Evolutionary conservation across 2,329 filamentous ascomycete species (phyloP).

Genomic region (Stylonectria norvegica): DNA sequence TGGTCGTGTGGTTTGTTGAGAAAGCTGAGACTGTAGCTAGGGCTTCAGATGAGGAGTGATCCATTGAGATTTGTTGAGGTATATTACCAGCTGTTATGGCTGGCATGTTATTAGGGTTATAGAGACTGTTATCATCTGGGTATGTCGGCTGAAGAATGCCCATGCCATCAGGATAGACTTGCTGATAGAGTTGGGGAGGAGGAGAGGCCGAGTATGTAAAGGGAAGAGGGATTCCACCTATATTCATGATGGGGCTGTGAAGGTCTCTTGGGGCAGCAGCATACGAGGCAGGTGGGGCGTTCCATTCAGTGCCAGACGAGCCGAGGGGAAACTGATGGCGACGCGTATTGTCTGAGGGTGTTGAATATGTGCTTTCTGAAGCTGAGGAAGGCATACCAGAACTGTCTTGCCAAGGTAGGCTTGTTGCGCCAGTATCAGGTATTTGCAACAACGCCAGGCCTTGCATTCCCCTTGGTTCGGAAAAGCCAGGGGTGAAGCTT

Average conservation of each 20-base stretch:
- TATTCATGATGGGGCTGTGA: slow-evolving; percentile 20
- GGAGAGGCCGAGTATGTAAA: slow-evolving; percentile 27
- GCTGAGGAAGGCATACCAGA: slow-evolving; percentile 44
- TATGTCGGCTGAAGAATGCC: slow-evolving; percentile 34
- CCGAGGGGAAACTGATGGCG: slow-evolving; percentile 25
- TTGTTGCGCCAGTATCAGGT: slow-evolving; percentile 17
- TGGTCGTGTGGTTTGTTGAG: slow-evolving; percentile 34
- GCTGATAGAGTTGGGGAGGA: slow-evolving; percentile 31
- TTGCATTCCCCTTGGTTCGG: slow-evolving; percentile 22
- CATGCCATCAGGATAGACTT: slow-evolving; percentile 31
- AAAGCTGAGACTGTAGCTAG: slow-evolving; percentile 45
- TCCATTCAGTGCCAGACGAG: slow-evolving; percentile 33
- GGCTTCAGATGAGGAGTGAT: slow-evolving; percentile 47
- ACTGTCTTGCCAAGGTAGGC: slow-evolving; percentile 33
- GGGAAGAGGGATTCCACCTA: slow-evolving; percentile 26
- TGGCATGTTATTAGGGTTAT: slow-evolving; percentile 36
- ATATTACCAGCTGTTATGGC: slow-evolving; percentile 47
- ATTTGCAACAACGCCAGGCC: slow-evolving; percentile 24
- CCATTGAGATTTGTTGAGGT: slow-evolving; percentile 45
- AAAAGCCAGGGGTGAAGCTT: slow-evolving; percentile 15
- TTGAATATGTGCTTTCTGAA: slow-evolving; percentile 48
- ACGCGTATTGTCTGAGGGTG: slow-evolving; percentile 38
- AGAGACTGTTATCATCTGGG: slow-evolving; percentile 34
- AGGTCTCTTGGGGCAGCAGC: slow-evolving; percentile 16
- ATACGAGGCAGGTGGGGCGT: slow-evolving; percentile 27